These are phyloP conservation scores for Mortierella sp. DNA, from an alignment of 371 early-diverging fungal species.

Conservation along the genomic window DNA sequence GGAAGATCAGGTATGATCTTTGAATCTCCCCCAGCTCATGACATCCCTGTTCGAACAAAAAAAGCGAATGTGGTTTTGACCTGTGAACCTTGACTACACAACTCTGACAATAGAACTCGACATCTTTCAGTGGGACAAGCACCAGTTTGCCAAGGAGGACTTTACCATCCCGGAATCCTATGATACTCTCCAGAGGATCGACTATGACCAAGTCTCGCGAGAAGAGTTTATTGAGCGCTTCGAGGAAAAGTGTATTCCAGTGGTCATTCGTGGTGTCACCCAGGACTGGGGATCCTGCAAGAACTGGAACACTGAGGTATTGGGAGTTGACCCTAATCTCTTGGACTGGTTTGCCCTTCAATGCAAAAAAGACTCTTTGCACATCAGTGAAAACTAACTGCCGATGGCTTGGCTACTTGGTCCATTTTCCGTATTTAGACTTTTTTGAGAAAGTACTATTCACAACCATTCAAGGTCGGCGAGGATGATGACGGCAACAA, in stretches of 20 bases:
- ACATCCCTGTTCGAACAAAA: background rate
- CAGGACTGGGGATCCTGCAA: slow-evolving; percentile 69
- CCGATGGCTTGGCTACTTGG: no score
- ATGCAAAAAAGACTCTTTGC: no score
- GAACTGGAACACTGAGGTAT: slow-evolving; percentile 72
- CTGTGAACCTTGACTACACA: background rate
- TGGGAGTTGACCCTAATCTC: no score
- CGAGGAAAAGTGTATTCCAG: slow-evolving; percentile 69
- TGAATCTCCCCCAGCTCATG: slow-evolving; percentile 12
- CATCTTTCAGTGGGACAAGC: slow-evolving; percentile 66
- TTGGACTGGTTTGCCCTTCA: no score
- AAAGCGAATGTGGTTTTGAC: background rate
- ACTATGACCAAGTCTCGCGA: slow-evolving; percentile 59
- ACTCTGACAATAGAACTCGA: slow-evolving; percentile 57
- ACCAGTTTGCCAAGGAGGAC: slow-evolving; percentile 60
- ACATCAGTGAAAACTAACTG: no score
- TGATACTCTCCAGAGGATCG: slow-evolving; percentile 61
- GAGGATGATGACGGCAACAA: slow-evolving; percentile 82
- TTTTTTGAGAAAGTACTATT: slow-evolving; percentile 61
- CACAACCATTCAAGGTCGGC: slow-evolving; percentile 82
- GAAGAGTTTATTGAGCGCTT: slow-evolving; percentile 69
- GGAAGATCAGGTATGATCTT: slow-evolving; percentile 58
- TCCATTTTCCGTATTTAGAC: slow-evolving; percentile 40
- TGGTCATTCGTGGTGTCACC: slow-evolving; percentile 70
- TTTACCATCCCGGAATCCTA: slow-evolving; percentile 61